These are phyloP conservation scores for Penicillium sp. DNA, from an alignment of 2,329 filamentous ascomycete genomes.

Conservation along the genomic window DNA sequence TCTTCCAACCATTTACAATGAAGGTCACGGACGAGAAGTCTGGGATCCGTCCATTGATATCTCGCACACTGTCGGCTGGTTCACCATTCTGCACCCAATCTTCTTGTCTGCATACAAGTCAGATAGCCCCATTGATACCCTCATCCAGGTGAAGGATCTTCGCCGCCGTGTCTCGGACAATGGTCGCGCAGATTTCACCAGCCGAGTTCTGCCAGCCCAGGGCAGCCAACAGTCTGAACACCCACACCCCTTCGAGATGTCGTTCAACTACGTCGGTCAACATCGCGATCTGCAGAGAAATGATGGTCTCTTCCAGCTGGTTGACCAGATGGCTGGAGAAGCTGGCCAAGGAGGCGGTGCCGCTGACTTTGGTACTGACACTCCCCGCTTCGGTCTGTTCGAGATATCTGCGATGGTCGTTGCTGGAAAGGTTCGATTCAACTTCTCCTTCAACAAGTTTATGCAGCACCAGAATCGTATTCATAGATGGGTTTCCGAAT, in stretches of 20 bases:
- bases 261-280: slow-evolving; percentile 45
- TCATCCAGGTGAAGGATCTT: slow-evolving; percentile 41
- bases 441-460: slow-evolving; percentile 52
- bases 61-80: slow-evolving; percentile 54
- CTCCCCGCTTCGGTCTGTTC: slow-evolving; percentile 51
- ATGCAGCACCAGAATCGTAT: slow-evolving; percentile 51
- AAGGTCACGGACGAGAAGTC: slow-evolving; percentile 51
- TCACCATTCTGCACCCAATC: slow-evolving; percentile 51
- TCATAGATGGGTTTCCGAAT: slow-evolving; percentile 45
- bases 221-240: slow-evolving; percentile 33
- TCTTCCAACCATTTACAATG: slow-evolving; percentile 48
- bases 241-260: slow-evolving; percentile 46
- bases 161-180: slow-evolving; percentile 40
- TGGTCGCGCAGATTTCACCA: slow-evolving; percentile 41
- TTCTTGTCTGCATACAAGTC: slow-evolving; percentile 32
- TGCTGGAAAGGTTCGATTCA: slow-evolving; percentile 48
- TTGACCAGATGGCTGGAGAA: slow-evolving; percentile 49
- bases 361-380: slow-evolving; percentile 47
- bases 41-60: slow-evolving; percentile 50
- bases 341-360: slow-evolving; percentile 47
- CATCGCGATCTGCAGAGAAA: slow-evolving; percentile 47
- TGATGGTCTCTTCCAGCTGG: slow-evolving; percentile 46
- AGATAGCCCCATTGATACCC: slow-evolving; percentile 32
- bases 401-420: slow-evolving; percentile 55
- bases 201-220: slow-evolving; percentile 31